Base-by-base conservation (phyloP, 2,329 filamentous ascomycete genomes). In the Colletotrichum liaoningense region DNA sequence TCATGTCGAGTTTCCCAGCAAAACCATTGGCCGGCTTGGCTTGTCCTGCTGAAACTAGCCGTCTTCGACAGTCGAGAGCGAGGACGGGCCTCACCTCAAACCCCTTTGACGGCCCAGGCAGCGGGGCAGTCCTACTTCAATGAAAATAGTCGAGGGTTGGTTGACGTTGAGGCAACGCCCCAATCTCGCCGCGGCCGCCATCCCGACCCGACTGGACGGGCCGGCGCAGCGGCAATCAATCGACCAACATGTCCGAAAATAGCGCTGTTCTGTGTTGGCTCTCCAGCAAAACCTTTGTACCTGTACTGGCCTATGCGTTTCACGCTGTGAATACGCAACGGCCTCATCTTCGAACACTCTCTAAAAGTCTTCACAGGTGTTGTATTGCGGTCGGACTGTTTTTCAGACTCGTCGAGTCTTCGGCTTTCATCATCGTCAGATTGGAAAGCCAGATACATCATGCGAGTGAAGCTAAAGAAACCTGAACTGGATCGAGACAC, bases 171-270 rank as follows among this genome's bases (percentile, higher is more conserved):
- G 35, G 52, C 28, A 52, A 54, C 38, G 54, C 28, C 22, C 55
- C 59, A 26, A 30, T 56, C 38, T 57, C 38, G 59, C 26, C 14
- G 16, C 16, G 26, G 57, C 58, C 49, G 62, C 35, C n/a, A 49
- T 49, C 38, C 67, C 57, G 35, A 65, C 16, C 67, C 68, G 38
- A 67, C 26, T 42, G 30, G 26, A 52, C 35, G 64, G 33, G 35
- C 49, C 66, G 58, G 56, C 56, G 30, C 56, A 58, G 49, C 66
- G 56, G 56, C 56, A 67, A 30, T 67, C 26, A 55, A 59, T 26
- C 54, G 28, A 38, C 14, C n/a, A 46, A 8, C 38, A 38, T 42
- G 16, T 55, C 64, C 55, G 64, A 59, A 52, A 38, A 57, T 11
- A 58, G 54, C 24, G 5, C 14, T 6, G 11, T 56, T 56, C 30